Base-by-base conservation (phyloP, 2,329 filamentous ascomycete genomes). In the Elsinoe necatrix region DNA sequence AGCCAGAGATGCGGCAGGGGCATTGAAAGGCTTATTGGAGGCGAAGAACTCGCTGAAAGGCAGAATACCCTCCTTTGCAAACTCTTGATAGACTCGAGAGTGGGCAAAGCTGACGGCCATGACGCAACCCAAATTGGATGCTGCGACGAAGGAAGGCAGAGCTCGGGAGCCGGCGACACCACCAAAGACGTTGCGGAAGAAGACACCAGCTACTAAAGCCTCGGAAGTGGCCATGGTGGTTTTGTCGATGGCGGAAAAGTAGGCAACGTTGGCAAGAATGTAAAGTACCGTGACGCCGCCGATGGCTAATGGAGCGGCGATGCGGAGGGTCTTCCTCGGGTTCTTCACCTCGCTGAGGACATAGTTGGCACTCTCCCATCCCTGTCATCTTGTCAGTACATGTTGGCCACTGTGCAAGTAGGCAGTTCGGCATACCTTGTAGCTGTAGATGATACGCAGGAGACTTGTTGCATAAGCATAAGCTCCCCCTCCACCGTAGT, bases 361-460 rank as follows among this genome's bases (percentile, higher is more conserved):
- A 64, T 86, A 84, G 71, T 85, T 85, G 66, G 82, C 83, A 67
- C 85, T 86, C 71, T 76, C 80, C 73, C 84, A 85, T 21, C 84
- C 84, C 61, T 50, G 41, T 4, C 7, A 14, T 8, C 5, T 8
- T 4, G 41, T 43, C 16, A 43, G 21, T 20, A 25, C 4, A 4
- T 20, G 4, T 43, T 18, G 3, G 3, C 4, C 6, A 20, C 4
- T 21, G 41, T 11, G 4, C 6, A 3, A 4, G 21, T 9, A n/a
- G 16, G 41, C 8, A 11, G 11, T 4, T 50, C 5, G 1, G 23
- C 45, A 5, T 18, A 50, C 45, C 20, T 84, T 79, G 63, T 82
- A 87, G 59, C 79, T 82, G 79, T 83, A 87, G 63, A 87, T 83
- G 60, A 87, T 83, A 62, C 86, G 87, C 74, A 85, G 86, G 0